Evolutionary conservation across 1,139 yeast species (phyloP).

Genomic region (Saccharomyces hybrid): DNA sequence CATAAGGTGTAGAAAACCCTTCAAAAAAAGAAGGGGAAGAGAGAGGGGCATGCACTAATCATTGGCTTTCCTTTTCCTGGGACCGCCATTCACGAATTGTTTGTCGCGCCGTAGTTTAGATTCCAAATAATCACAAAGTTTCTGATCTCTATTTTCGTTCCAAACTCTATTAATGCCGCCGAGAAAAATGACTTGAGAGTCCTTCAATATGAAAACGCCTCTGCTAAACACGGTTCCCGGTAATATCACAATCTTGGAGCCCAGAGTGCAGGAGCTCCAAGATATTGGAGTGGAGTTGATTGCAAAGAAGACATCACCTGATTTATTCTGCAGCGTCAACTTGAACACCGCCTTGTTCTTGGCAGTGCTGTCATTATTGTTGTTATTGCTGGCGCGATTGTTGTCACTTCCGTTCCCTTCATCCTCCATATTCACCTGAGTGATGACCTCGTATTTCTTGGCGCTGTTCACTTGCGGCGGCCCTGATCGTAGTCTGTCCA

Average conservation of each 20-base stretch:
- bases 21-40: too few species aligned
- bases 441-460: slow-evolving; percentile 11
- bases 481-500: slow-evolving; percentile 23
- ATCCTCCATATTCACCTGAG: slow-evolving; percentile 22
- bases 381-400: slow-evolving; percentile 10
- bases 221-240: slow-evolving; percentile 24
- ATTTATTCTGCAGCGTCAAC: slow-evolving; percentile 35
- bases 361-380: slow-evolving; percentile 8
- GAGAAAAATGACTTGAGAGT: slow-evolving; percentile 17
- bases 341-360: slow-evolving; percentile 26
- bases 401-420: slow-evolving; percentile 17
- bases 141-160: slow-evolving; percentile 29
- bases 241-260: slow-evolving; percentile 27
- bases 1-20: neutral
- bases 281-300: slow-evolving; percentile 29
- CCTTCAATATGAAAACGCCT: slow-evolving; percentile 25
- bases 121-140: slow-evolving; percentile 25
- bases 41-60: slow-evolving; percentile 1
- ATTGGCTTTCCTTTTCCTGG: slow-evolving; percentile 15
- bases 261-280: slow-evolving; percentile 25
- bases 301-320: slow-evolving; percentile 35
- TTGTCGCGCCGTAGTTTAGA: slow-evolving; percentile 18
- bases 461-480: slow-evolving; percentile 5
- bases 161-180: slow-evolving; percentile 28
- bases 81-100: slow-evolving; percentile 3